Base-by-base conservation (phyloP, 1,284 basidiomycete genomes). In the Moesziomyces antarcticus region DNA sequence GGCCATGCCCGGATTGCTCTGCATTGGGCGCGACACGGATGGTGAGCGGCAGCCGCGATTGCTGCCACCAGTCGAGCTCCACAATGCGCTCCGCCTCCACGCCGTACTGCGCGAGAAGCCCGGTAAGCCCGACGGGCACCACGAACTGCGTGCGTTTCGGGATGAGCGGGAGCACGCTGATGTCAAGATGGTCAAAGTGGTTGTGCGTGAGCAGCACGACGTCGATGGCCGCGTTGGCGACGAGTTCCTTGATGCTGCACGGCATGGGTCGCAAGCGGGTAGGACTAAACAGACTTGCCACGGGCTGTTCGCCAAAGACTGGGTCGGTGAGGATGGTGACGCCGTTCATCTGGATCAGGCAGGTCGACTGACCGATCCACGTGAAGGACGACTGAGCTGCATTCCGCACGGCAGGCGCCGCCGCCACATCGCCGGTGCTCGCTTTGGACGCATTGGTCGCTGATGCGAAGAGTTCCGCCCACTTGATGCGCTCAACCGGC, bases 281-380 rank as follows among this genome's bases (percentile, higher is more conserved):
- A 5, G 86, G 86, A 3, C 85, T 85, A 18, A 86, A 65, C 16
- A 84, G 56, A 14, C 83, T 85, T 3, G 81, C 80, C 10, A 87
- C 73, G 0, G 86, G 86, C 33, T 85, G 83, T 50, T 85, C 81
- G 41, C 85, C 85, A 25, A 87, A 85, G 11, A 86, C 86, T 1
- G 87, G 87, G 65, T 87, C 87, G 41, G 87, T 87, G 20, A 87
- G 78, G 48, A 87, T 85, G 18, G 84, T 84, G 13, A 87, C 79
- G 18, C 86, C 86, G 49, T 86, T 84, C 42, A 87, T 77, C 35
- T 87, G 86, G 16, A 87, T 84, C 47, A 86, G 85, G 21, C 85
- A 79, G 13, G 78, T 81, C 21, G 63, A 69, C 33, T 79, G 77
- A 16, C 78, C 78, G 27, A 81, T 74, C 77, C 78, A 80, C 14